phyloP scores from a whole-genome alignment of 257 asterid genomes.

The Primulina huaijiensis region DNA sequence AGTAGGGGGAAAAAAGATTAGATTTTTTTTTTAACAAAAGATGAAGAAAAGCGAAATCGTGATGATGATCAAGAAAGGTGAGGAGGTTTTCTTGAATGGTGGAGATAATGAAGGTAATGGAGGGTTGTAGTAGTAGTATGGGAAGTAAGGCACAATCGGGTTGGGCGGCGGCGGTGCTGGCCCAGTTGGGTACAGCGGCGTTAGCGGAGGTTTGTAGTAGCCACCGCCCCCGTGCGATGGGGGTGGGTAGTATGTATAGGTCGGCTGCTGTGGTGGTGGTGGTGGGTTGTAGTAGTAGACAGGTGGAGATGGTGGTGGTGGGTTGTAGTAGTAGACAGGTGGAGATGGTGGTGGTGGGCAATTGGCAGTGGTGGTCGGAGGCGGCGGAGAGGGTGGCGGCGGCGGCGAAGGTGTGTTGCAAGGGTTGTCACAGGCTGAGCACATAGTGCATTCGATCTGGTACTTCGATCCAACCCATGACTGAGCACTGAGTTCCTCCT shows the following conservation, averaged over 20 bases:
- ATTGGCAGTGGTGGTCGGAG: slow-evolving; percentile 35
- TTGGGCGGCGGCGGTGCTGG: slow-evolving; percentile 87
- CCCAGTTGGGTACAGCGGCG: slow-evolving; percentile 45
- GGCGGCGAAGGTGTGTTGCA: slow-evolving; percentile 69
- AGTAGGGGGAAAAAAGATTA: background rate
- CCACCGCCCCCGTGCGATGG: slow-evolving; percentile 47
- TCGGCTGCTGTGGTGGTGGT: slow-evolving; percentile 22
- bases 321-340: slow-evolving; percentile 40
- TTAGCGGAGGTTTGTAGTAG: slow-evolving; percentile 48
- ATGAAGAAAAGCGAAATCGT: slow-evolving; percentile 18
- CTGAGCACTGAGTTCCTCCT: slow-evolving; percentile 15
- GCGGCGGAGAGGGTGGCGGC: slow-evolving; percentile 38
- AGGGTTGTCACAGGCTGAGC: slow-evolving; percentile 92
- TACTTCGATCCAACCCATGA: slow-evolving; percentile 84
- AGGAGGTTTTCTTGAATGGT: slow-evolving; percentile 23
- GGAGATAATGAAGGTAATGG: slow-evolving; percentile 46
- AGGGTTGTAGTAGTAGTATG: slow-evolving; percentile 61
- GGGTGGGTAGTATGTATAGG: slow-evolving; percentile 40
- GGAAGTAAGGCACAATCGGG: slow-evolving; percentile 86
- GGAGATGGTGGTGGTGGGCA: slow-evolving; percentile 84
- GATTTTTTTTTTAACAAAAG: slow-evolving; percentile 11
- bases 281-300: slow-evolving; percentile 46
- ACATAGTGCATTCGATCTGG: slow-evolving; percentile 87
- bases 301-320: slow-evolving; percentile 74
- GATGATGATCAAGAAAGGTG: slow-evolving; percentile 24